A percentile compares a stretch with the other conserved stretches of the same genome.
Evolutionary conservation across 768 basidiomycete species (phyloP).

Genomic region (Lactarius evosmus): DNA sequence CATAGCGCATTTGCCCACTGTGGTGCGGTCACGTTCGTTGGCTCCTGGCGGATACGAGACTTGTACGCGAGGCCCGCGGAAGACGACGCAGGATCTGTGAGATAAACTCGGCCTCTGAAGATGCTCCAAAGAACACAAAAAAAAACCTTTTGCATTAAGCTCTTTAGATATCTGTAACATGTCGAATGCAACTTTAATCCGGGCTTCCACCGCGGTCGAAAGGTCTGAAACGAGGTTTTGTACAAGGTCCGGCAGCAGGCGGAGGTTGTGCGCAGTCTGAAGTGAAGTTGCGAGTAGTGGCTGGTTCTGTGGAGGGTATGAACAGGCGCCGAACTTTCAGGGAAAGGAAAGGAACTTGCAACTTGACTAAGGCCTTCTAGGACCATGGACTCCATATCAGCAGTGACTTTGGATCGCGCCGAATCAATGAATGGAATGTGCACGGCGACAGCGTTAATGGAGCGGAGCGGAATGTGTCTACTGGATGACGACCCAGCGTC

Average conservation of each 20-base stretch:
- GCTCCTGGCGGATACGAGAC: slow-evolving; percentile 85
- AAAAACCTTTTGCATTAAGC: slow-evolving; percentile 68
- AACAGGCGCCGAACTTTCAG: neutral
- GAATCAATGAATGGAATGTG: slow-evolving; percentile 72
- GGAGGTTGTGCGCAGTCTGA: slow-evolving; percentile 93
- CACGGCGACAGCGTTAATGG: slow-evolving; percentile 65
- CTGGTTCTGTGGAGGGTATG: slow-evolving; percentile 62
- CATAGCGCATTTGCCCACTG: slow-evolving; percentile 84
- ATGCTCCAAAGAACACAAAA: neutral
- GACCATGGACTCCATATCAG: slow-evolving; percentile 92
- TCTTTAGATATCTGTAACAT: slow-evolving; percentile 83
- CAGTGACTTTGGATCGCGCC: slow-evolving; percentile 64
- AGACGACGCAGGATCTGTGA: slow-evolving; percentile 30
- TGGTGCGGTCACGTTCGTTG: slow-evolving; percentile 81
- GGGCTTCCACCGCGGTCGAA: slow-evolving; percentile 75
- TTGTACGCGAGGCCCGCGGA: slow-evolving; percentile 59
- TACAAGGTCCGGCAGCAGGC: slow-evolving; percentile 79
- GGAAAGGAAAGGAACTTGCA: slow-evolving; percentile 44
- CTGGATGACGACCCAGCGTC: neutral
- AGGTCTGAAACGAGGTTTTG: slow-evolving; percentile 74
- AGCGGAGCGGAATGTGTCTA: slow-evolving; percentile 51
- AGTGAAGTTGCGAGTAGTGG: slow-evolving; percentile 87
- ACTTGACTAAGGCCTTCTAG: slow-evolving; percentile 70
- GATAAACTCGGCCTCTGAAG: slow-evolving; percentile 26
- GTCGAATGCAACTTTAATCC: slow-evolving; percentile 84